These are phyloP conservation scores for Salix viminalis DNA, from an alignment of 345 rosid genomes.

Conservation along the genomic window DNA sequence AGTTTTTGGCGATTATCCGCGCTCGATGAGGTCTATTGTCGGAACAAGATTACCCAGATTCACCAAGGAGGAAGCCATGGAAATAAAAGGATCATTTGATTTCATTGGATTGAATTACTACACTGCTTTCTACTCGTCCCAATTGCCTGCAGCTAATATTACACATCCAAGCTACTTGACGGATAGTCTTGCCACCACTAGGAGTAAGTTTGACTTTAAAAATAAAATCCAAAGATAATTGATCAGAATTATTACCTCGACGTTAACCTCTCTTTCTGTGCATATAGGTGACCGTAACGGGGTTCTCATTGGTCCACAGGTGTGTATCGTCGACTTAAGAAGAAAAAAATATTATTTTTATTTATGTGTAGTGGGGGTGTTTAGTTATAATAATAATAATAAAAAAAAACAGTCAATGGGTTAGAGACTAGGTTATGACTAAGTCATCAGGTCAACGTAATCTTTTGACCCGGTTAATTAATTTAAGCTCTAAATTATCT, in stretches of 20 bases:
- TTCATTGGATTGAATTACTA: slow-evolving; percentile 51
- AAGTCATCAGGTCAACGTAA: too few species aligned
- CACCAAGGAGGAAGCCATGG: slow-evolving; percentile 24
- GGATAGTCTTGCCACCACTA: slow-evolving; percentile 15
- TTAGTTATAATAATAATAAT: too few species aligned
- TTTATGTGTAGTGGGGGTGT: too few species aligned
- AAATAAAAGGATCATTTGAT: slow-evolving; percentile 42
- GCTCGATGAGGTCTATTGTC: slow-evolving; percentile 24
- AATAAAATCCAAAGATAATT: too few species aligned
- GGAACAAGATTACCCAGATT: slow-evolving; percentile 35
- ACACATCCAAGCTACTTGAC: slow-evolving; percentile 19
- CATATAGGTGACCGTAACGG: slow-evolving; percentile 12
- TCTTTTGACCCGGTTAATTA: too few species aligned
- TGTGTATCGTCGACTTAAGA: not conserved
- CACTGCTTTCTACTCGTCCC: slow-evolving; percentile 27
- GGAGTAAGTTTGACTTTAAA: slow-evolving; percentile 11
- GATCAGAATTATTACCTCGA: not conserved
- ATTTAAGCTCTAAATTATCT: too few species aligned
- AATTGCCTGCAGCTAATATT: not conserved
- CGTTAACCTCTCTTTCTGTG: not conserved
- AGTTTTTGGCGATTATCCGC: slow-evolving; percentile 39
- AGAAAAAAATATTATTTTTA: too few species aligned
- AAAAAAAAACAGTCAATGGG: too few species aligned
- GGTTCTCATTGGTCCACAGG: slow-evolving; percentile 19
- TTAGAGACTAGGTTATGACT: too few species aligned